These are phyloP conservation scores for Paecilomyces dactylethromorphus DNA, from an alignment of 2,329 filamentous ascomycete species.

Conservation along the genomic window DNA sequence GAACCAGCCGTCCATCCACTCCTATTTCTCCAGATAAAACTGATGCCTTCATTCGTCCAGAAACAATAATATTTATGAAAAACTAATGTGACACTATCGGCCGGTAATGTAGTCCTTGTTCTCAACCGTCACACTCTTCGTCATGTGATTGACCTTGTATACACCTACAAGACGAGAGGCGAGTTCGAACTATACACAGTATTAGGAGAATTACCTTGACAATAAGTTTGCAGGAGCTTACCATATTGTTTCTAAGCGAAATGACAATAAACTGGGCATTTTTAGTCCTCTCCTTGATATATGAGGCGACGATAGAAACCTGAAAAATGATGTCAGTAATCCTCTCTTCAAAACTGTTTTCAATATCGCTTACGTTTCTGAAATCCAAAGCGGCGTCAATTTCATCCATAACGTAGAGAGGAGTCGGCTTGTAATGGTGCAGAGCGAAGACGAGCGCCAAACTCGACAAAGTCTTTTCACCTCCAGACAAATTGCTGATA, in stretches of 20 bases:
- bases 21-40: neutral
- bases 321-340: slow-evolving; percentile 27
- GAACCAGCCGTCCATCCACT: neutral
- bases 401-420: slow-evolving; percentile 98
- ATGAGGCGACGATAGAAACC: slow-evolving; percentile 96
- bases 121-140: slow-evolving; percentile 84
- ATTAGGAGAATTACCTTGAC: slow-evolving; percentile 5
- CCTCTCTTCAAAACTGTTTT: neutral
- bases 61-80: neutral
- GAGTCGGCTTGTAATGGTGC: slow-evolving; percentile 96
- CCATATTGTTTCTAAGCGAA: slow-evolving; percentile 95
- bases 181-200: slow-evolving; percentile 64
- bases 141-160: slow-evolving; percentile 99
- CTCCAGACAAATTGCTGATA: slow-evolving; percentile 89
- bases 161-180: slow-evolving; percentile 92
- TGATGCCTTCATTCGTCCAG: neutral
- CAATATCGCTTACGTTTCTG: slow-evolving; percentile 68
- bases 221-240: slow-evolving; percentile 13
- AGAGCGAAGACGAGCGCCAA: slow-evolving; percentile 94
- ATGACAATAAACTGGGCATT: slow-evolving; percentile 99
- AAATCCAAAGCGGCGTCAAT: slow-evolving; percentile 98
- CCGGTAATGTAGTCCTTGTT: slow-evolving; percentile 66
- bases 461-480: slow-evolving; percentile 92
- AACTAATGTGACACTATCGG: slow-evolving; percentile 13
- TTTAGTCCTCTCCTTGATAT: slow-evolving; percentile 98